Percentiles rank a stretch among this genome's conserved stretches.
These are phyloP conservation scores for Globisporangium abappressorium DNA, from an alignment of 352 stramenopile genomes.

Conservation along the genomic window DNA sequence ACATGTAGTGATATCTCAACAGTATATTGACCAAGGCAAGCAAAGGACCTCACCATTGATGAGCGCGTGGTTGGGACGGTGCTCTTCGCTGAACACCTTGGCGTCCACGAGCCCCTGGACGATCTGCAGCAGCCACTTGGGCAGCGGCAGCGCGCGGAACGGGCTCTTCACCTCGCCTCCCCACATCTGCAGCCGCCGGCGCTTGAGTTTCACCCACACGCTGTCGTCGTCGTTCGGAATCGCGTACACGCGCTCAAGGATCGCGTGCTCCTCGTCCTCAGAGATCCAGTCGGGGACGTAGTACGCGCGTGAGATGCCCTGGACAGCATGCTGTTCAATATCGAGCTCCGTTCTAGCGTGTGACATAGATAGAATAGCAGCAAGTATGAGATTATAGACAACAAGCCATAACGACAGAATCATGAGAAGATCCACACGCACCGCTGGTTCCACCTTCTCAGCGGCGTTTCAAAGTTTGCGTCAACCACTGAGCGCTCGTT, in stretches of 20 bases:
- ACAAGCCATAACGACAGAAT: background rate
- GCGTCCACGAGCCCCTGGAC: slow-evolving; percentile 43
- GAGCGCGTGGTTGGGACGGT: slow-evolving; percentile 58
- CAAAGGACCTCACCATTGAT: slow-evolving; percentile 53
- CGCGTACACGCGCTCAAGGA: slow-evolving; percentile 56
- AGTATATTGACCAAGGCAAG: background rate
- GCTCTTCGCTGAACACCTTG: slow-evolving; percentile 43
- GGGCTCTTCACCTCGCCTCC: slow-evolving; percentile 57
- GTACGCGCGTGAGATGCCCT: slow-evolving; percentile 42
- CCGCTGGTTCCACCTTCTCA: slow-evolving; percentile 33
- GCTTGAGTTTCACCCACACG: slow-evolving; percentile 61
- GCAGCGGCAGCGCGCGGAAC: slow-evolving; percentile 41
- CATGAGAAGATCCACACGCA: slow-evolving; percentile 3
- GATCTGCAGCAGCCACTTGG: slow-evolving; percentile 56
- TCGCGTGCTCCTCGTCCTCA: slow-evolving; percentile 46
- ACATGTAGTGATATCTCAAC: background rate
- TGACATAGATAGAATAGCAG: background rate
- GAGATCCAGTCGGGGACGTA: slow-evolving; percentile 70
- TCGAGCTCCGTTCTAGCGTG: slow-evolving; percentile 25
- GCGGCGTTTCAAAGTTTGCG: background rate
- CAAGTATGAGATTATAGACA: background rate
- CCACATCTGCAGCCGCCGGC: slow-evolving; percentile 66
- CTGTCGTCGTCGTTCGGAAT: slow-evolving; percentile 27
- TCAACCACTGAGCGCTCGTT: background rate
- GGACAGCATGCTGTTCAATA: slow-evolving; percentile 30